Base-by-base conservation (phyloP, 2,329 filamentous ascomycete genomes). In the Elsinoe fawcettii region DNA sequence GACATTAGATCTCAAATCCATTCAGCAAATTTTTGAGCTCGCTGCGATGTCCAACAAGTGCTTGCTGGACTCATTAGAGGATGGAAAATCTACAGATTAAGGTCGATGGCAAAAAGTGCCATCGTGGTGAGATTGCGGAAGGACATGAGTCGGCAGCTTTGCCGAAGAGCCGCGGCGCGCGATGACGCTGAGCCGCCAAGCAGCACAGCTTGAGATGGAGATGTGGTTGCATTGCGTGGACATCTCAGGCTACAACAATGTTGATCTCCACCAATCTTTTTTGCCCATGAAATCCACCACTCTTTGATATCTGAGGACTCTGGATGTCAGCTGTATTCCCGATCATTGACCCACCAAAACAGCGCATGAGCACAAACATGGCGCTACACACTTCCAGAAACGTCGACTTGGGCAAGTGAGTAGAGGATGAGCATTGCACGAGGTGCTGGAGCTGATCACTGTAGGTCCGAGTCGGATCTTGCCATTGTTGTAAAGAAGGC, bases 401-500 rank as follows among this genome's bases (percentile, higher is more conserved):
- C 70, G 75, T 80, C 65, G 81, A 81, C 65, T 79, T 85, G 77
- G 81, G 78, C 72, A 84, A 81, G 80, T 83, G 72, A 66, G 75
- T 66, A 46, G 49, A 56, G 39, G 16, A 18, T 51, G 27, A 41
- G 16, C 32, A 6, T 81, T 83, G 7, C n/a, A 55, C 44, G 39
- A 39, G 25, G n/a, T 30, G 6, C 22, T 36, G 23, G 36, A 46
- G 46, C 61, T 56, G 59, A 60, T 25, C 20, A 25, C 11, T 7
- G 23, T 36, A 80, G 79, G 69, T 80, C 82, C 65, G 83, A 86
- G 70, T 76, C 80, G 47, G 82, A 86, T 69, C 75, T 86, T 62
- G 77, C 80, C 67, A 80, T 83, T 67, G 83, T 85, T 71, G 85
- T 86, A 69, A 80, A 80, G 66, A 86, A 86, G 73, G 83, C 83